Conservation (phyloP, 139 green algal genomes). For the Chlorella vulgaris region DNA sequence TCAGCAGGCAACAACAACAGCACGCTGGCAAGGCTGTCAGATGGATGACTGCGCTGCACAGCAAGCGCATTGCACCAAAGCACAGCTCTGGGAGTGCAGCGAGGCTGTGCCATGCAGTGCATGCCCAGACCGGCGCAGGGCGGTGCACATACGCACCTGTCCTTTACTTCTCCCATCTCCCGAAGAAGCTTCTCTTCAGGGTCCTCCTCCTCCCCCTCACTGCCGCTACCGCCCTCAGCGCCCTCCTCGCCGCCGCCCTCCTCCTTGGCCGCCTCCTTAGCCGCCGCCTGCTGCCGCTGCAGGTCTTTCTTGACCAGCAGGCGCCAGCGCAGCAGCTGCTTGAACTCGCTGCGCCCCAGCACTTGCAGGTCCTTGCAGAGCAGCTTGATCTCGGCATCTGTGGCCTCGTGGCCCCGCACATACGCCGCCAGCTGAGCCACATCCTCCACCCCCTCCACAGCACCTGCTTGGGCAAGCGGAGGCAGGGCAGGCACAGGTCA, state of each 20-base stretch:
- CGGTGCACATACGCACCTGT: too few relatives aligned
- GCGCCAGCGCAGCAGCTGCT: conserved; percentile 87
- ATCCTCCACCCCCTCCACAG: conserved; percentile 33
- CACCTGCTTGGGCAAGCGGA: background rate
- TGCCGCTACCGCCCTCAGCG: conserved; percentile 6
- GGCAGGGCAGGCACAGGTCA: too few relatives aligned
- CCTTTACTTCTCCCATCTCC: conserved; percentile 91
- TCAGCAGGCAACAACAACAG: too few relatives aligned
- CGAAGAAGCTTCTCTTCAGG: conserved; percentile 79
- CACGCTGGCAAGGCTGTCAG: too few relatives aligned
- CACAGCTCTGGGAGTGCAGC: too few relatives aligned
- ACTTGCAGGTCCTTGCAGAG: conserved; percentile 93
- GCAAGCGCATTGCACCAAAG: too few relatives aligned
- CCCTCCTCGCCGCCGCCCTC: conserved; percentile 13
- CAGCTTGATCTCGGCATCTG: conserved; percentile 76
- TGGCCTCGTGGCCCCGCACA: conserved; percentile 70
- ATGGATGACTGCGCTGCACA: too few relatives aligned
- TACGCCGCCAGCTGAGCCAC: conserved; percentile 27
- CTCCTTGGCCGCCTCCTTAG: conserved; percentile 7
- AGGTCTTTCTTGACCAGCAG: conserved; percentile 44
- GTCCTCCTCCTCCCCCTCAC: conserved; percentile 55
- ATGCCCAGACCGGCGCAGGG: too few relatives aligned
- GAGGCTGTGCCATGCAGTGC: too few relatives aligned
- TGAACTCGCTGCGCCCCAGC: conserved; percentile 96
- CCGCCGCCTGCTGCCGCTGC: conserved; percentile 18